A percentile compares a stretch with the other conserved stretches of the same genome.
phyloP scores from a whole-genome alignment of 2,329 filamentous ascomycete genomes.

The Coniochaeta prunicola region DNA sequence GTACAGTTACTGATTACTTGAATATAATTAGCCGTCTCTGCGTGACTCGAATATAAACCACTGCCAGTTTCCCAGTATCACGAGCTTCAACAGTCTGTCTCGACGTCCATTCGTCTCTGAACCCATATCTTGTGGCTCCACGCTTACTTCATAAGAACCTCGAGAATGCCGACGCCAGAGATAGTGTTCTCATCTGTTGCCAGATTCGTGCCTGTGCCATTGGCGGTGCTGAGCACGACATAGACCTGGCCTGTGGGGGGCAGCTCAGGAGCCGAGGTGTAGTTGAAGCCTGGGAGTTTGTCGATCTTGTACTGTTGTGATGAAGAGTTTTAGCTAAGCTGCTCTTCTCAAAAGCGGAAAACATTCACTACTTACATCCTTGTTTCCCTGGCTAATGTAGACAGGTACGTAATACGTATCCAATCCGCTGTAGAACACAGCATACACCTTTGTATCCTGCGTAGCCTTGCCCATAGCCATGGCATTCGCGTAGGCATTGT shows the following conservation, averaged over 20 bases:
- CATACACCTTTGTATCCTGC: constrained; percentile 11
- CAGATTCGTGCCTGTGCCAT: constrained; percentile 16
- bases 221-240: constrained; percentile 28
- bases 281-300: constrained; percentile 9
- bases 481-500: constrained; percentile 14
- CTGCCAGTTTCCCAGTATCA: too few species aligned
- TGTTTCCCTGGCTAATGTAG: constrained; percentile 4
- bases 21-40: too few species aligned
- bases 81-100: too few species aligned
- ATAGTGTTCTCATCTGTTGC: constrained; percentile 28
- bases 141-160: constrained; percentile 11
- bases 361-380: constrained; percentile 8
- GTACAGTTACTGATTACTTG: too few species aligned
- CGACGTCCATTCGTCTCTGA: too few species aligned
- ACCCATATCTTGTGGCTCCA: not conserved
- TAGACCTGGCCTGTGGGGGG: constrained; percentile 28
- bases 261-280: constrained; percentile 1
- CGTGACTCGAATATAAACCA: too few species aligned
- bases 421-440: constrained; percentile 17
- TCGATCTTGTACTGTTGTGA: constrained; percentile 6
- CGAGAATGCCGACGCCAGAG: constrained; percentile 28
- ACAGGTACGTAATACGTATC: constrained; percentile 17
- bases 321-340: not conserved
- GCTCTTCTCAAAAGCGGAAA: not conserved
- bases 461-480: constrained; percentile 6